These are phyloP conservation scores for Talaromyces piceae DNA, from an alignment of 2,329 filamentous ascomycete species.

Conservation along the genomic window DNA sequence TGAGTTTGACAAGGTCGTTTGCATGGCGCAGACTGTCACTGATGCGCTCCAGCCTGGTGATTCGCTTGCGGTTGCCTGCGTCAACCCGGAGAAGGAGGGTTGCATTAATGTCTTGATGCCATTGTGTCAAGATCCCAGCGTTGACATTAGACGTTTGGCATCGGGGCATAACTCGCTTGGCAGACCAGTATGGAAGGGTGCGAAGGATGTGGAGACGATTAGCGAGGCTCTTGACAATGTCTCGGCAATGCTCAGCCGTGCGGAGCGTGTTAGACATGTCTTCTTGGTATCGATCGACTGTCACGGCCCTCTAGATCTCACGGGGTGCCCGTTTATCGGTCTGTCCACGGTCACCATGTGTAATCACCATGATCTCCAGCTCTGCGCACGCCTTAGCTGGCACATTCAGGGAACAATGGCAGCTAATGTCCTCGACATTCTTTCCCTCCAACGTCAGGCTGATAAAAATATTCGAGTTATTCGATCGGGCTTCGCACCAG, in stretches of 20 bases:
- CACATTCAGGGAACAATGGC: conserved; percentile 3
- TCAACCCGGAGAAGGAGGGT: conserved; percentile 1
- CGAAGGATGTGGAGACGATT: conserved; percentile 2
- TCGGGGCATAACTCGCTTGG: conserved; percentile 3
- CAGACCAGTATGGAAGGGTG: conserved; percentile 3
- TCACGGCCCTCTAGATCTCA: background rate
- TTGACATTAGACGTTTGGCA: conserved; percentile 3
- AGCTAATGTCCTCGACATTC: background rate
- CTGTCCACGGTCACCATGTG: conserved; percentile 5
- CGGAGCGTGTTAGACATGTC: background rate
- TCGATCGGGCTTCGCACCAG: conserved; percentile 3
- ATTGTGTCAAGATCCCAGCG: background rate
- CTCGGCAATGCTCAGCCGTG: background rate
- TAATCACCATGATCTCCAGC: conserved; percentile 1
- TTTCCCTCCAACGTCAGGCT: background rate
- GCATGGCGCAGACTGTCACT: conserved; percentile 6
- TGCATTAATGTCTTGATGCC: conserved; percentile 3
- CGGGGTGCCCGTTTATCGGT: background rate
- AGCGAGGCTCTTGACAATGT: background rate
- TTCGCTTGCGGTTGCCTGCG: conserved; percentile 5
- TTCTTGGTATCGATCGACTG: conserved; percentile 6
- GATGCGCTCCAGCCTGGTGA: background rate
- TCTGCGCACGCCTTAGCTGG: conserved; percentile 5
- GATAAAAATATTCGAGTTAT: conserved; percentile 3
- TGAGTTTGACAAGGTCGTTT: conserved; percentile 2